Evolutionary conservation across 495 filamentous ascomycete genomes (phyloP), one percentile per base, ranked within the genome.

Genomic region (Pseudoneurospora amorphoporcata): DNA sequence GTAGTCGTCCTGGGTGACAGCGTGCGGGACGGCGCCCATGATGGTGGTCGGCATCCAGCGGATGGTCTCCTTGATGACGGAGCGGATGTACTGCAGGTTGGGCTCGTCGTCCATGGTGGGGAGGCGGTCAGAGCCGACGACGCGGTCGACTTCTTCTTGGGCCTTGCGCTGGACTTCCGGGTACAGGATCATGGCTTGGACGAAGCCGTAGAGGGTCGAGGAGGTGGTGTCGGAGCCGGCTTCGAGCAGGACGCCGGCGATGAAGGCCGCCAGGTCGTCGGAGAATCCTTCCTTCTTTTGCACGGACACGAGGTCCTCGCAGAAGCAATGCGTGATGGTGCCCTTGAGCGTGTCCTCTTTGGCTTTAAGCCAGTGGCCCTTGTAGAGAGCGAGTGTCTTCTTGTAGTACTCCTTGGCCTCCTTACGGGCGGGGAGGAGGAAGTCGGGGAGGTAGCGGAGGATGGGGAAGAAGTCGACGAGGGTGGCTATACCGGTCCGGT

Each of bases 1-100:
- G 12, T 73, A 78, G 73, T 90, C 86, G 72, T 90, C 88, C 17
- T 85, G 77, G 12, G 72, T 83, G 0, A 83, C 80, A 7, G 80
- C 76, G 76, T 92, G 90, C 0, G 89, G 86, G 17, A 91, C 77
- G 8, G 76, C 79, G 58, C 88, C 88, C 72, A 87, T 77, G 29
- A 86, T 83, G 16, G 86, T 84, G 70, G 87, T 84, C 23, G 89
- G 88, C 72, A 87, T 82, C 88, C 88, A 90, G 70, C 89, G 83
- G 32, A 90, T 81, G 4, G 82, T 82, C 74, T 91, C 89, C 76
- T 88, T 89, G 71, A 87, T 80, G 43, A 86, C 81, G 8, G 77
- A 81, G 68, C 75, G 76, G 69, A 86, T 82, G 76, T 89, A 90
- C 8, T 86, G 88, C 6, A 90, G 81, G 61, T 82, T 74, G 16